A percentile compares a stretch with the other conserved stretches of the same genome.
phyloP scores from a whole-genome alignment of 2,329 filamentous ascomycete genomes.

The Penicillium sp. region DNA sequence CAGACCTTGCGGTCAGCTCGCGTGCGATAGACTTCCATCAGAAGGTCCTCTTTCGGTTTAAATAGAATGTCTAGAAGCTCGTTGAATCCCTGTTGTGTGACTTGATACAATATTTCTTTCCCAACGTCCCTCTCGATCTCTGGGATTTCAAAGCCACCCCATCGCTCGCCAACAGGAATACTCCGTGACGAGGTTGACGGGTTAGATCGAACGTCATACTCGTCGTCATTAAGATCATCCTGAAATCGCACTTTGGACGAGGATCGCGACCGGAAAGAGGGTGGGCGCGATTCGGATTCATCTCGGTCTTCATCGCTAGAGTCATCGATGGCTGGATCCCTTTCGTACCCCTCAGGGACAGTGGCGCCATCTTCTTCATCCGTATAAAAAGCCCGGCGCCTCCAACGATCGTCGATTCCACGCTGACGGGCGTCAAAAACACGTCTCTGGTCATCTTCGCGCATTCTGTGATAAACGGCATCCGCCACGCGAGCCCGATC shows the following conservation, averaged over 20 bases:
- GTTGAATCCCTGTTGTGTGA: slow-evolving; percentile 89
- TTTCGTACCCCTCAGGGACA: slow-evolving; percentile 60
- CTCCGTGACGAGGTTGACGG: slow-evolving; percentile 70
- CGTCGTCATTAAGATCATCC: slow-evolving; percentile 65
- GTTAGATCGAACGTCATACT: slow-evolving; percentile 69
- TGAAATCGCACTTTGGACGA: slow-evolving; percentile 78
- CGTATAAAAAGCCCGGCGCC: slow-evolving; percentile 73
- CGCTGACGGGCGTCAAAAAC: slow-evolving; percentile 39
- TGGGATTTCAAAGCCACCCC: slow-evolving; percentile 75
- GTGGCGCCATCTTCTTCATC: slow-evolving; percentile 77
- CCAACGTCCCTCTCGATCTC: slow-evolving; percentile 79
- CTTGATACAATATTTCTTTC: slow-evolving; percentile 84
- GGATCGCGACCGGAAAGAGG: slow-evolving; percentile 62
- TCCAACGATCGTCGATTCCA: slow-evolving; percentile 68
- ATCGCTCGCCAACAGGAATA: slow-evolving; percentile 64
- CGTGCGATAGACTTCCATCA: slow-evolving; percentile 65
- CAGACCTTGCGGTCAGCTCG: slow-evolving; percentile 59
- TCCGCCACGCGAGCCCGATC: slow-evolving; percentile 43
- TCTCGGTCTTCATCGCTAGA: slow-evolving; percentile 54
- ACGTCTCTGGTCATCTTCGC: slow-evolving; percentile 38
- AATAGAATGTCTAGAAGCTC: slow-evolving; percentile 87
- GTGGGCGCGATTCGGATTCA: slow-evolving; percentile 37
- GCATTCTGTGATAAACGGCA: slow-evolving; percentile 39
- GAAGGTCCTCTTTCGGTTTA: slow-evolving; percentile 72
- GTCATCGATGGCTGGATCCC: slow-evolving; percentile 40